Base-by-base conservation (phyloP, 768 basidiomycete genomes). In the Lyophyllum decastes region DNA sequence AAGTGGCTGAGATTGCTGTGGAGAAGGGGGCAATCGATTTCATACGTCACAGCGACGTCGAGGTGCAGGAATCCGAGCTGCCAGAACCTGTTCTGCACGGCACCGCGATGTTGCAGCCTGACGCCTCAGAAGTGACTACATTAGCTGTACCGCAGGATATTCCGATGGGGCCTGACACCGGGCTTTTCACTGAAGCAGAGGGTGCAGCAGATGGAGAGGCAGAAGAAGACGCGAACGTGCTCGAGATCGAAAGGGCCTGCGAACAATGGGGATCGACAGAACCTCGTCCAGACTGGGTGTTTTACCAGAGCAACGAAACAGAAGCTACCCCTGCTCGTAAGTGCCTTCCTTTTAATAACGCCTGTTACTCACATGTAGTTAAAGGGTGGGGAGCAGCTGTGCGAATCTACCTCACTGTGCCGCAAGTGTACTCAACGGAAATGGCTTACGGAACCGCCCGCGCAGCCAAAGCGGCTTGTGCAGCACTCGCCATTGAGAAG, bases 371-470 rank as follows among this genome's bases (percentile, higher is more conserved):
- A 50, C 40, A 19, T 10, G 11, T 26, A 2, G 4, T 8, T 5
- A 33, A 26, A 57, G 56, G 14, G 1, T 57, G 56, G 56, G 56
- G 56, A 1, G 56, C 56, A 26, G 56, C 49, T 30, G 49, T 57
- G 2, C 56, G 56, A 11, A 17, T 57, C 17, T 30, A 45, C 19
- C 41, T 57, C 7, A 12, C 11, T 1, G 44, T 11, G 25, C 40
- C 56, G 11, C 41, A 11, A 12, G 30, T 57, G 30, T 57, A 45
- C 44, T 40, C 49, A 14, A 51, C 56, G 24, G 56, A 57, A 3
- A 14, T 25, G 56, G 43, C 34, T 2, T 46, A 57, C 30, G 14
- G 1, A 16, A 35, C 43, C 11, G 33, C 21, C 6, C 16, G 7
- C 22, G 43, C 51, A 10, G 49, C 56, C 14, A 44, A 51, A 25